Evolutionary conservation across 345 rosid species (phyloP).

Genomic region (Reutealis trisperma): DNA sequence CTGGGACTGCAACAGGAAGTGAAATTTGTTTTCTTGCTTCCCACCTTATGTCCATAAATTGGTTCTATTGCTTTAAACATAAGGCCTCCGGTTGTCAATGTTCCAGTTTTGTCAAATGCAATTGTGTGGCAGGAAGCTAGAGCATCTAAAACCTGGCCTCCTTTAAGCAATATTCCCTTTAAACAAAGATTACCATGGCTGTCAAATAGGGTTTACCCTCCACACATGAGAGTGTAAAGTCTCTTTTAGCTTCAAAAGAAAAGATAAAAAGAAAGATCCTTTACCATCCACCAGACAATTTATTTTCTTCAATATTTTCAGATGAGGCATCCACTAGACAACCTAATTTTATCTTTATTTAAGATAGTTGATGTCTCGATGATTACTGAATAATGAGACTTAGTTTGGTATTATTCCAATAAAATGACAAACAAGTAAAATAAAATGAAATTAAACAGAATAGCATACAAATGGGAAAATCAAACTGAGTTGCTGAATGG

Average conservation of each 20-base stretch:
- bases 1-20: slow-evolving; percentile 72
- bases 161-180: slow-evolving; percentile 95
- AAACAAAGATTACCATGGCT: slow-evolving; percentile 19
- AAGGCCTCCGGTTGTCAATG: slow-evolving; percentile 96
- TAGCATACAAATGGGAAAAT: neutral
- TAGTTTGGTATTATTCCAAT: neutral
- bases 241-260: neutral
- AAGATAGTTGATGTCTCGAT: neutral
- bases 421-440: neutral
- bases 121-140: slow-evolving; percentile 84
- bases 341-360: neutral
- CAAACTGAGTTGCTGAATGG: neutral
- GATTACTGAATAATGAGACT: neutral
- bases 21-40: slow-evolving; percentile 30
- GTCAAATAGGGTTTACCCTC: slow-evolving; percentile 6
- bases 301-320: neutral
- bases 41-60: slow-evolving; percentile 69
- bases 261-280: neutral
- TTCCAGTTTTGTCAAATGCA: slow-evolving; percentile 99
- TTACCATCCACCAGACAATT: neutral
- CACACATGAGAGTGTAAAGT: neutral
- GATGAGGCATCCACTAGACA: neutral
- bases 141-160: slow-evolving; percentile 95
- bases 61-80: slow-evolving; percentile 92
- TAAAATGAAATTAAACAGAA: neutral